phyloP scores from a whole-genome alignment of 2,329 filamentous ascomycete genomes.

The Fonsecaea multimorphosa region DNA sequence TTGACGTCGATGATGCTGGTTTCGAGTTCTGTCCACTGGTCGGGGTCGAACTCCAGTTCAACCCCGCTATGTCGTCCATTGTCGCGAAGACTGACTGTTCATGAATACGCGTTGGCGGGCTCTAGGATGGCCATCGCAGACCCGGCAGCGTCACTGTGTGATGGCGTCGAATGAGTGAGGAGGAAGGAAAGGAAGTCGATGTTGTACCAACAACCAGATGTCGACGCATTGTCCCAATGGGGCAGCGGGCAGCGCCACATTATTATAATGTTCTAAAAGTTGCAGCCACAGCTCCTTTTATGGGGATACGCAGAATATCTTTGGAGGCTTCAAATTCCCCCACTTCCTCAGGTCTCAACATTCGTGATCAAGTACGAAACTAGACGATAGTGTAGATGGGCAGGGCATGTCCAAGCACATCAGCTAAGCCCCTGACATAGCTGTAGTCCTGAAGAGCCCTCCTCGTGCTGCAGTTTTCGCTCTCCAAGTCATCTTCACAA shows the following conservation, averaged over 20 bases:
- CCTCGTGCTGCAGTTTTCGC: neutral
- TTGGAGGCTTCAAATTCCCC: neutral
- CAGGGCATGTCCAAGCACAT: neutral
- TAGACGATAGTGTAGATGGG: neutral
- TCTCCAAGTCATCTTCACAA: constrained; percentile 28
- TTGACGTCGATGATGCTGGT: constrained; percentile 48
- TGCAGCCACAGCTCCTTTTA: constrained; percentile 17
- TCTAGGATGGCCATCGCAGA: neutral
- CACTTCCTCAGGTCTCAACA: neutral
- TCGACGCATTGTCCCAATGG: constrained; percentile 5
- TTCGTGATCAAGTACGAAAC: neutral
- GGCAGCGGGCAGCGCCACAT: constrained; percentile 15
- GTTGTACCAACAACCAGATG: neutral
- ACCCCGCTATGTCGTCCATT: constrained; percentile 57
- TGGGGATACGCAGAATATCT: neutral
- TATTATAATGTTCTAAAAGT: neutral
- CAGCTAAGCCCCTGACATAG: neutral
- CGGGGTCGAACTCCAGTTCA: constrained; percentile 52
- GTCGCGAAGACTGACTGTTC: constrained; percentile 13
- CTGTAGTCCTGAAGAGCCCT: neutral
- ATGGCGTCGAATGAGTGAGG: neutral
- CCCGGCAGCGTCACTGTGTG: neutral
- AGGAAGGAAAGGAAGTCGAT: neutral
- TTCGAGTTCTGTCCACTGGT: constrained; percentile 43
- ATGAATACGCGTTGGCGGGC: constrained; percentile 6